Conservation (phyloP, 495 filamentous ascomycete species). For the Hypoxylon fuscum region DNA sequence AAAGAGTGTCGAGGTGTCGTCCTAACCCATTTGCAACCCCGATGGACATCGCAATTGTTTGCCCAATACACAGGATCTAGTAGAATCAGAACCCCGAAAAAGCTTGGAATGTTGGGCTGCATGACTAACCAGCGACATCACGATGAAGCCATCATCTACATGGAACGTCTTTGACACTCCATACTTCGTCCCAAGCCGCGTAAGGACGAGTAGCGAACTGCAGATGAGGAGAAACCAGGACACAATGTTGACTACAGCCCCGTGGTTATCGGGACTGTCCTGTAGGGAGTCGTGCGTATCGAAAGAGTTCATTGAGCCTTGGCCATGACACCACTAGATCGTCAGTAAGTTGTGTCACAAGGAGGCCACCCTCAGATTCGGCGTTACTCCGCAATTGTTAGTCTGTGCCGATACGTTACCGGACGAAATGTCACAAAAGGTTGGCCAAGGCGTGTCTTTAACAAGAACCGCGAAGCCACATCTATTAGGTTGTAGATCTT, state of each 20-base stretch:
- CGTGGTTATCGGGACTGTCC: constrained; percentile 19
- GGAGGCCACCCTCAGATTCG: background rate
- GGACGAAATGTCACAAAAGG: background rate
- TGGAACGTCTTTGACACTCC: constrained; percentile 27
- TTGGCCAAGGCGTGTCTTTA: background rate
- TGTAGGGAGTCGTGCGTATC: constrained; percentile 1
- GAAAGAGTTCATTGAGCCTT: constrained; percentile 14
- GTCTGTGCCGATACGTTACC: background rate
- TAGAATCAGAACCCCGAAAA: constrained; percentile 2
- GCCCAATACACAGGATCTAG: constrained; percentile 14
- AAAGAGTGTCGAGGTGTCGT: constrained; percentile 25
- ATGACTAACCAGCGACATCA: constrained; percentile 28
- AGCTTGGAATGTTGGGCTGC: background rate
- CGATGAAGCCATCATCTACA: constrained; percentile 33
- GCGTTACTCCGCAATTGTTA: constrained; percentile 3
- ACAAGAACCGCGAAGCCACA: background rate
- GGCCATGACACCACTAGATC: background rate
- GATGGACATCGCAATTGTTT: constrained; percentile 32
- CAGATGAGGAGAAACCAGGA: constrained; percentile 33
- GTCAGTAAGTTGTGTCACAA: background rate
- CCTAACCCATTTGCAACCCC: constrained; percentile 37
- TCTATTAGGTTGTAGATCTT: background rate
- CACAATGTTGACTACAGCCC: constrained; percentile 24
- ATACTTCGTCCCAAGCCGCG: constrained; percentile 32
- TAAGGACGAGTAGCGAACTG: constrained; percentile 16